Conservation (phyloP, 805 yeast genomes). For the Cyberlindnera petersonii region DNA sequence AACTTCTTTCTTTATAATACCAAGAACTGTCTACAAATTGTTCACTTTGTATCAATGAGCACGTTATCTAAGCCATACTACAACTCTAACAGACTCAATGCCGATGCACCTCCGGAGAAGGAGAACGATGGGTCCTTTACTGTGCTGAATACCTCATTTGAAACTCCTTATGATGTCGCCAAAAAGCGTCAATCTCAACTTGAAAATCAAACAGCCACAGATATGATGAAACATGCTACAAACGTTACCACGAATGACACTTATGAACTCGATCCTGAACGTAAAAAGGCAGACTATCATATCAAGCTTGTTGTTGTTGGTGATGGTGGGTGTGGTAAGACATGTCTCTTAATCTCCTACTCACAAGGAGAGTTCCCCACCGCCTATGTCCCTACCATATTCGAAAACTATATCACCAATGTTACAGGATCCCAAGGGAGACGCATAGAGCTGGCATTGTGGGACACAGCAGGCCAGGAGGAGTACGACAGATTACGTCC, state of each 20-base stretch:
- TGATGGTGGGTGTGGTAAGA: conserved; percentile 90
- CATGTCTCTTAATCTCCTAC: conserved; percentile 64
- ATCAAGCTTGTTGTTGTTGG: conserved; percentile 78
- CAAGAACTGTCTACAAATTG: no score
- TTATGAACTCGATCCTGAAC: conserved; percentile 26
- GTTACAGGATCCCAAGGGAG: conserved; percentile 46
- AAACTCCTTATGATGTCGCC: conserved; percentile 30
- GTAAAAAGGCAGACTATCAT: conserved; percentile 33
- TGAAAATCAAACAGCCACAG: neutral
- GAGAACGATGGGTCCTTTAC: conserved; percentile 15
- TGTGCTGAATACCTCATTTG: conserved; percentile 21
- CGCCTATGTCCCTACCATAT: conserved; percentile 75
- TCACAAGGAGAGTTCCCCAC: conserved; percentile 68
- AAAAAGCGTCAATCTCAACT: conserved; percentile 20
- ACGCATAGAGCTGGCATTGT: conserved; percentile 63
- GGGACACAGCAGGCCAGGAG: conserved; percentile 93
- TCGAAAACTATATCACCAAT: conserved; percentile 69
- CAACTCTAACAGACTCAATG: conserved; percentile 4
- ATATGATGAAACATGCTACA: neutral
- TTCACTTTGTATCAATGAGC: conserved; percentile 35
- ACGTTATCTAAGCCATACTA: conserved; percentile 15
- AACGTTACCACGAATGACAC: conserved; percentile 22
- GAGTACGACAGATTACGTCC: conserved; percentile 81
- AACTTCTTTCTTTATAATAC: no score
- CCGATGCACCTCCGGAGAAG: conserved; percentile 1